Evolutionary conservation across 2,329 filamentous ascomycete species (phyloP).

Genomic region (Colletotrichum sp.): DNA sequence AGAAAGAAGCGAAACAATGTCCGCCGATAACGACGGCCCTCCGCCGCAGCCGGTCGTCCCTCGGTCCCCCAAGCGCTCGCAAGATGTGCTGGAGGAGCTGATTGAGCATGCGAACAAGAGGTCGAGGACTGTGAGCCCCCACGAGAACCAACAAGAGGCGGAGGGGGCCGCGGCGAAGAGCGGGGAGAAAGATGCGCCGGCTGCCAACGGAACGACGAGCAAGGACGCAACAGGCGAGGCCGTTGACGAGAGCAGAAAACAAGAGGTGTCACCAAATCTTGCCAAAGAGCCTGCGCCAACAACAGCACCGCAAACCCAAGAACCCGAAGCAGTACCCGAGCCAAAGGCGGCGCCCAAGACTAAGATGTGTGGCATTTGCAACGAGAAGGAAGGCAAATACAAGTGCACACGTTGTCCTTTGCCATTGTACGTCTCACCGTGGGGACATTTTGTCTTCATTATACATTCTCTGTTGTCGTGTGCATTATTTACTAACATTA

Average conservation of each 20-base stretch:
- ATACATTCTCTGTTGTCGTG: background rate
- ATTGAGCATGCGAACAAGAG: background rate
- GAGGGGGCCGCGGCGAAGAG: background rate
- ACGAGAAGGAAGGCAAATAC: slow-evolving; percentile 59
- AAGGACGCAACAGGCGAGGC: background rate
- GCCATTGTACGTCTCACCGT: slow-evolving; percentile 57
- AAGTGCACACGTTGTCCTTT: slow-evolving; percentile 65
- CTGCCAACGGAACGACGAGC: background rate
- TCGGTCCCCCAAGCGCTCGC: slow-evolving; percentile 8
- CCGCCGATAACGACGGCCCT: background rate
- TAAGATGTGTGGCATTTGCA: slow-evolving; percentile 57
- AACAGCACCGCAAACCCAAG: background rate
- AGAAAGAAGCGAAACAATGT: background rate
- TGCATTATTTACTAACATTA: slow-evolving; percentile 14
- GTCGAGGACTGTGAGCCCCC: background rate
- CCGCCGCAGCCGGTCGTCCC: background rate
- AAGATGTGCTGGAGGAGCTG: background rate
- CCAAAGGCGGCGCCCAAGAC: slow-evolving; percentile 1
- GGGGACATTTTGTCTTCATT: background rate
- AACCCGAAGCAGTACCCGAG: background rate
- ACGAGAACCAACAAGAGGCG: background rate
- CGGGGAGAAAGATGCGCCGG: background rate
- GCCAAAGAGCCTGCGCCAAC: background rate
- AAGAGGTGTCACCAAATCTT: background rate
- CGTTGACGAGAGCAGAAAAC: background rate